These are phyloP conservation scores for Dactylellina cionopaga DNA, from an alignment of 2,329 filamentous ascomycete species.

Conservation along the genomic window DNA sequence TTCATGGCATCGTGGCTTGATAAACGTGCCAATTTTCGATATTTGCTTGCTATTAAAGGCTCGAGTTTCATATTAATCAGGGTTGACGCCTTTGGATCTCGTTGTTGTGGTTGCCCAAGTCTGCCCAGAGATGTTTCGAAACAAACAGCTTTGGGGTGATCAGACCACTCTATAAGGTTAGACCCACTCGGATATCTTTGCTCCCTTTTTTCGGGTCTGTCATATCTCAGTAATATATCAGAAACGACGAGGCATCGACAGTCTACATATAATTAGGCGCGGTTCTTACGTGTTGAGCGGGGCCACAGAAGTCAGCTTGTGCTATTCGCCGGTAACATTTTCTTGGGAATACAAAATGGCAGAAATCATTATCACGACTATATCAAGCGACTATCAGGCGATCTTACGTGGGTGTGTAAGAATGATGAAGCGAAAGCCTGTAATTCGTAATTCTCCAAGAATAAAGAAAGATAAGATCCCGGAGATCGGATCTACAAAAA, in stretches of 20 bases:
- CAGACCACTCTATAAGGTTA: conserved; percentile 32
- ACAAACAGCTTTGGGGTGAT: conserved; percentile 20
- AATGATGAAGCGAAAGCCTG: neutral
- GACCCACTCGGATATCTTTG: conserved; percentile 23
- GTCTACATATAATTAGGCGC: too few relatives aligned
- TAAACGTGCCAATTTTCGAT: conserved; percentile 31
- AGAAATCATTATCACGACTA: conserved; percentile 17
- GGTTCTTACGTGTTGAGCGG: conserved; percentile 32
- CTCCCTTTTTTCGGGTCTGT: conserved; percentile 16
- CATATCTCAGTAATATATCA: conserved; percentile 32
- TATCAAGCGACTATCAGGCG: conserved; percentile 40
- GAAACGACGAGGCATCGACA: conserved; percentile 36
- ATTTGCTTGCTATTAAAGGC: conserved; percentile 30
- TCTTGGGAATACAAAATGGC: neutral
- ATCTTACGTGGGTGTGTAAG: conserved; percentile 1
- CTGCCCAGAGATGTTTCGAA: conserved; percentile 37
- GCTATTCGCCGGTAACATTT: conserved; percentile 20
- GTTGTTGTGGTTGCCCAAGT: conserved; percentile 14
- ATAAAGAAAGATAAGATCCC: conserved; percentile 37
- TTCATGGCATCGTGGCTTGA: conserved; percentile 23
- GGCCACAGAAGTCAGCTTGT: neutral
- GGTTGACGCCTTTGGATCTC: conserved; percentile 32
- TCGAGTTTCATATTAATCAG: conserved; percentile 36
- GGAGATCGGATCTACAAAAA: conserved; percentile 40
- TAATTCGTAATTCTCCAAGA: neutral